Conservation (phyloP, 1,284 basidiomycete species). For the Cryptococcus deneoformans region DNA sequence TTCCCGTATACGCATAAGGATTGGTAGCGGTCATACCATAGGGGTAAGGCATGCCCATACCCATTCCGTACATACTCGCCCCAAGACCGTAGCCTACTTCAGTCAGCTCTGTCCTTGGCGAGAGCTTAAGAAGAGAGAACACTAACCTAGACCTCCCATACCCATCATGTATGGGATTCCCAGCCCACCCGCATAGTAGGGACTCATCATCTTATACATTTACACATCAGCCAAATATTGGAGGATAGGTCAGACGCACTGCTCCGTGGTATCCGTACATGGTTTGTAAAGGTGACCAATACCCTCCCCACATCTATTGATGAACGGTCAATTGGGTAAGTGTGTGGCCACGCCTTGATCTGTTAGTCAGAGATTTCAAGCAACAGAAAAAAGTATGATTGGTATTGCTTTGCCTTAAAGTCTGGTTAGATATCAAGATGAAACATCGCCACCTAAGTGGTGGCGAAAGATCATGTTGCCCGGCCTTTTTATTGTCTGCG, state of each 20-base stretch:
- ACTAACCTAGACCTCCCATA: conserved; percentile 28
- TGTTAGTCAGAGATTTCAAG: too few relatives aligned
- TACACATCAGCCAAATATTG: not conserved
- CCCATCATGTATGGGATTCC: conserved; percentile 37
- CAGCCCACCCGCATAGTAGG: conserved; percentile 36
- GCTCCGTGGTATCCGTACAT: conserved; percentile 6
- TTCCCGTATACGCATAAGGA: conserved; percentile 34
- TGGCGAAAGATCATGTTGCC: too few relatives aligned
- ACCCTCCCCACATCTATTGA: conserved; percentile 13
- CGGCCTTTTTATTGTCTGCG: too few relatives aligned
- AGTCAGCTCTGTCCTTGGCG: not conserved
- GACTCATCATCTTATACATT: conserved; percentile 21
- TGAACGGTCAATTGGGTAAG: not conserved
- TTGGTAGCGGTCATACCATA: conserved; percentile 30
- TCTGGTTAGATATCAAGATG: too few relatives aligned
- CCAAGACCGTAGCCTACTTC: conserved; percentile 23
- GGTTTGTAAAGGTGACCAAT: conserved; percentile 12
- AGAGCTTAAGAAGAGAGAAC: not conserved
- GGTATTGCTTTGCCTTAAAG: too few relatives aligned
- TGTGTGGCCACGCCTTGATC: too few relatives aligned
- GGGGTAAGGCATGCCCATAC: conserved; percentile 33
- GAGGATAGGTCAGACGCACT: not conserved
- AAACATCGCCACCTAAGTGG: too few relatives aligned
- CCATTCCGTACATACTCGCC: conserved; percentile 28
- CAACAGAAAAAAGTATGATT: too few relatives aligned